Conservation (phyloP, 768 basidiomycete genomes). For the Leccinum obscurum region DNA sequence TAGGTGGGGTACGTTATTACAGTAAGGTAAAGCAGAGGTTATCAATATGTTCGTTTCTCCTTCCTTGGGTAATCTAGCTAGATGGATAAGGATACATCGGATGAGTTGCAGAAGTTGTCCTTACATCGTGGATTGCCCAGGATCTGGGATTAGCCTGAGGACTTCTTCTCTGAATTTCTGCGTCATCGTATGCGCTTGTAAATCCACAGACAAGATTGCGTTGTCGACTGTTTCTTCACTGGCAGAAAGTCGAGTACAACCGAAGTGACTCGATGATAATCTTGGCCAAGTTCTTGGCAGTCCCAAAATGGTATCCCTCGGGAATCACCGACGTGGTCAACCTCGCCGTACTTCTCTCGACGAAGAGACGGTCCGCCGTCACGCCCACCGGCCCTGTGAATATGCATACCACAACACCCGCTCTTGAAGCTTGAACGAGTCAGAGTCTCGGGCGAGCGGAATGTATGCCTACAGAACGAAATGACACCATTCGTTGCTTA, state of each 20-base stretch:
- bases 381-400: too few species aligned
- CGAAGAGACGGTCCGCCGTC: too few species aligned
- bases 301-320: background rate
- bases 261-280: background rate
- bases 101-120: constrained; percentile 4
- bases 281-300: background rate
- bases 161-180: constrained; percentile 57
- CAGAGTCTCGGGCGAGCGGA: too few species aligned
- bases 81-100: background rate
- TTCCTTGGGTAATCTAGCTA: constrained; percentile 66
- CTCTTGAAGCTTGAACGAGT: too few species aligned
- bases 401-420: too few species aligned
- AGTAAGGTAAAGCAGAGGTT: constrained; percentile 94
- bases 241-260: background rate
- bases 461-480: too few species aligned
- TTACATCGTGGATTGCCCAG: constrained; percentile 53
- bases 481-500: too few species aligned
- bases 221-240: background rate
- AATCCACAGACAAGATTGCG: background rate
- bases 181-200: constrained; percentile 37
- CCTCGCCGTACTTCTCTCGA: too few species aligned
- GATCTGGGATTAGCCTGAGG: constrained; percentile 50
- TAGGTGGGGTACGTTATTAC: constrained; percentile 96
- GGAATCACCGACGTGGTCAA: background rate
- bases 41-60: constrained; percentile 89